Evolutionary conservation across 345 rosid genomes (phyloP).

Genomic region (Rhizophora mangle): DNA sequence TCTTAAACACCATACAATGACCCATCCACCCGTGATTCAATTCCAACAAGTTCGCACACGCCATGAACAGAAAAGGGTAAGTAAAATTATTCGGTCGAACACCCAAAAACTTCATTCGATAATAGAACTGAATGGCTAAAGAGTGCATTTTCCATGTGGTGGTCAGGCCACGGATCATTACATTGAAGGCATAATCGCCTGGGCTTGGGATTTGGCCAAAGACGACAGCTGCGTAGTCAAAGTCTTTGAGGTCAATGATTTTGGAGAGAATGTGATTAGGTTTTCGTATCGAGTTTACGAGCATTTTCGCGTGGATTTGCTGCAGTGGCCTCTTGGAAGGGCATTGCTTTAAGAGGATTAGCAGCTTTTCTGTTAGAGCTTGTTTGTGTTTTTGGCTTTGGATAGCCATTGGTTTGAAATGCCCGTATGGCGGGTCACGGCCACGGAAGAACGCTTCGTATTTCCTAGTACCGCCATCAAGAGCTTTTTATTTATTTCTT

Average conservation of each 20-base stretch:
- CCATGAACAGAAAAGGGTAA: constrained; percentile 62
- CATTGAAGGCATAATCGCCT: constrained; percentile 65
- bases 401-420: not conserved
- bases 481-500: no score
- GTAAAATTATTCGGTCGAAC: constrained; percentile 68
- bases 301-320: constrained; percentile 76
- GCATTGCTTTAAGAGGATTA: constrained; percentile 44
- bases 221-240: constrained; percentile 51
- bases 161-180: constrained; percentile 75
- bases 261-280: constrained; percentile 68
- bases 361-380: constrained; percentile 31
- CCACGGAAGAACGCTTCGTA: not conserved
- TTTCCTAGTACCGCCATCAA: no score
- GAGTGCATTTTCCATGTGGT: constrained; percentile 49
- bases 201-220: constrained; percentile 55
- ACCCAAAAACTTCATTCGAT: constrained; percentile 52
- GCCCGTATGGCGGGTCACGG: constrained; percentile 4
- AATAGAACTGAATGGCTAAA: constrained; percentile 44
- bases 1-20: constrained; percentile 54
- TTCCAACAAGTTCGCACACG: constrained; percentile 55
- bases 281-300: constrained; percentile 36
- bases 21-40: constrained; percentile 45
- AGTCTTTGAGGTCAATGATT: constrained; percentile 56
- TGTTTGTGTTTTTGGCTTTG: not conserved
- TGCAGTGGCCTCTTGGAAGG: constrained; percentile 34